These are phyloP conservation scores for Turnera subulata DNA, from an alignment of 345 rosid genomes.

Conservation along the genomic window DNA sequence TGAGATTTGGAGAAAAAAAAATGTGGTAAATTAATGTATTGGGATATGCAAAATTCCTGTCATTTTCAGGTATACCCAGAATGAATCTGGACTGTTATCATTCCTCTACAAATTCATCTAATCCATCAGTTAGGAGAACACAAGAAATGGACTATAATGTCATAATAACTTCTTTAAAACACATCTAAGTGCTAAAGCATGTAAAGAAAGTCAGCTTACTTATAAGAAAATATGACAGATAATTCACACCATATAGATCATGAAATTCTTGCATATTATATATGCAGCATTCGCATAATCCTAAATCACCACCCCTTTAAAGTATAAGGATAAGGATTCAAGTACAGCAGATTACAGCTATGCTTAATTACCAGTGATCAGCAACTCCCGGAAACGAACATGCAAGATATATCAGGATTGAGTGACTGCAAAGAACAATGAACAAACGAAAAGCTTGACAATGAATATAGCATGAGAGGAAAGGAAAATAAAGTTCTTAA, in stretches of 20 bases:
- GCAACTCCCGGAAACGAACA: constrained; percentile 73
- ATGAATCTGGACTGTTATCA: no score
- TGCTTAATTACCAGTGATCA: constrained; percentile 80
- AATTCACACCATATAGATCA: background rate
- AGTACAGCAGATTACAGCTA: constrained; percentile 2
- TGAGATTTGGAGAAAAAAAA: no score
- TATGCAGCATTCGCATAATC: no score
- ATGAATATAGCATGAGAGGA: no score
- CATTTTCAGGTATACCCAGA: background rate
- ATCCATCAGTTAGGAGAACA: no score
- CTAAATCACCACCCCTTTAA: background rate
- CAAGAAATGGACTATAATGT: no score
- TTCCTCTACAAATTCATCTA: no score
- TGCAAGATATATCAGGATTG: constrained; percentile 72
- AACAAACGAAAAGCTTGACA: background rate
- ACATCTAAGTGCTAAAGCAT: no score
- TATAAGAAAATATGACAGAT: no score
- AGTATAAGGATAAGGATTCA: background rate
- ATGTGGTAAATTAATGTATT: background rate
- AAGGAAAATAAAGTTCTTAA: background rate
- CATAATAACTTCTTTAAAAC: no score
- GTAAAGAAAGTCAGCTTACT: no score
- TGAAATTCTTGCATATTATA: no score
- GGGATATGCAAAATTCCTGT: background rate
- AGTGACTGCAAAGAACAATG: constrained; percentile 53